Conservation (phyloP, 495 filamentous ascomycete species). For the Podospora pseudopauciseta region DNA sequence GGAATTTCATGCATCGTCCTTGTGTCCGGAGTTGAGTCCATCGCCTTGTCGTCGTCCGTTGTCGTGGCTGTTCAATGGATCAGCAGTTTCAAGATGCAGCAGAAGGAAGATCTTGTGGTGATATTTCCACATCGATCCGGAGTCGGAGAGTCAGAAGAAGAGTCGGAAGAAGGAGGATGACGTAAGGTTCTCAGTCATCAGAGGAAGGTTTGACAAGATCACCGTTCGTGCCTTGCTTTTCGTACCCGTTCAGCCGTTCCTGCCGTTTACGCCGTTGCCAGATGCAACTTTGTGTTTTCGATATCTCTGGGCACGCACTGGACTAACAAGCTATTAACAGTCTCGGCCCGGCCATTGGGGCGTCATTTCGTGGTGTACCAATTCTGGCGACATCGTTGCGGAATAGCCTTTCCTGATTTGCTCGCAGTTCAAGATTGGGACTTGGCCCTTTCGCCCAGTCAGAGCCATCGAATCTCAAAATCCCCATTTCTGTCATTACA, state of each 20-base stretch:
- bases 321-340: not conserved
- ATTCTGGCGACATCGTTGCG: not conserved
- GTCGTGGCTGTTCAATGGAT: not conserved
- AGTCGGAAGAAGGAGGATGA: not conserved
- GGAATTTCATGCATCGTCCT: slow-evolving; percentile 9
- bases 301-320: not conserved
- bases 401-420: slow-evolving; percentile 2
- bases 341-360: not conserved
- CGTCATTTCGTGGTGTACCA: not conserved
- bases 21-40: not conserved
- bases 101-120: not conserved
- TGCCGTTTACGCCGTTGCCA: not conserved
- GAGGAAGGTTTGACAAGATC: not conserved
- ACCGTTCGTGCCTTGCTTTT: not conserved
- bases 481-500: not conserved
- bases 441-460: not conserved
- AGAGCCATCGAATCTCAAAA: not conserved
- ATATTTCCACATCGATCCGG: not conserved
- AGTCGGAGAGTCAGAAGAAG: not conserved
- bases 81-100: not conserved
- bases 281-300: not conserved
- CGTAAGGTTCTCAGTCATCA: not conserved
- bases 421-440: not conserved
- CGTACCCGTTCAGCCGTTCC: not conserved
- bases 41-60: not conserved